A percentile compares a stretch with the other conserved stretches of the same genome.
These are phyloP conservation scores for Harrya chromipes DNA, from an alignment of 768 basidiomycete genomes.

Conservation along the genomic window DNA sequence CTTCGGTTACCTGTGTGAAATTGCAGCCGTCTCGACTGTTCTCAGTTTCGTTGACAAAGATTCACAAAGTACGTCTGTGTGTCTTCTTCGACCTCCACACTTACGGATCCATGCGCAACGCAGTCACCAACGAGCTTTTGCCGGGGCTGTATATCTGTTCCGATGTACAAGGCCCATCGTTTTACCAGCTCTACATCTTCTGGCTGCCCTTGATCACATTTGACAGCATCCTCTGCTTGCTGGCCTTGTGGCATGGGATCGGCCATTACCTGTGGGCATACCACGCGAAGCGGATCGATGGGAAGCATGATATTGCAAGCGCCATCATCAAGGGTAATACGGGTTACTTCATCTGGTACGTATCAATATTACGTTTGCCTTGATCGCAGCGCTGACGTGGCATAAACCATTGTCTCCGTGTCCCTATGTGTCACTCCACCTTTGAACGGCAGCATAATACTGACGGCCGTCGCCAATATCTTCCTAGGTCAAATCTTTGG, in stretches of 20 bases:
- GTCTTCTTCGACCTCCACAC: no score
- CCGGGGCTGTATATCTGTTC: conserved; percentile 5
- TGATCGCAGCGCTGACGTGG: no score
- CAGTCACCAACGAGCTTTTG: no score
- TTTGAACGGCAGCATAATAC: no score
- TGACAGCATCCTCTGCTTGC: conserved; percentile 7
- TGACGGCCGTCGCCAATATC: no score
- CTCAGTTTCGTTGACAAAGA: background rate
- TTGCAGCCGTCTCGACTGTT: background rate
- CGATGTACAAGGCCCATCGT: background rate
- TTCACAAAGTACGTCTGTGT: background rate
- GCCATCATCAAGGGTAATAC: background rate
- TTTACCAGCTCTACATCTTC: background rate
- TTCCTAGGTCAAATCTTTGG: conserved; percentile 1
- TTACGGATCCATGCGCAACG: no score
- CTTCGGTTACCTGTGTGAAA: background rate
- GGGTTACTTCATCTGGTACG: conserved; percentile 3
- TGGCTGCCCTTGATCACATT: conserved; percentile 11
- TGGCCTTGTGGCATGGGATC: conserved; percentile 1
- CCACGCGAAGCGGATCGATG: no score
- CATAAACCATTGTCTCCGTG: no score
- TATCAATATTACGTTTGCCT: no score
- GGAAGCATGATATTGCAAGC: background rate
- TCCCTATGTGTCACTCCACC: no score
- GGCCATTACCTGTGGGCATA: background rate